phyloP scores from a whole-genome alignment of 768 basidiomycete genomes.

The Lentinula lateritia region DNA sequence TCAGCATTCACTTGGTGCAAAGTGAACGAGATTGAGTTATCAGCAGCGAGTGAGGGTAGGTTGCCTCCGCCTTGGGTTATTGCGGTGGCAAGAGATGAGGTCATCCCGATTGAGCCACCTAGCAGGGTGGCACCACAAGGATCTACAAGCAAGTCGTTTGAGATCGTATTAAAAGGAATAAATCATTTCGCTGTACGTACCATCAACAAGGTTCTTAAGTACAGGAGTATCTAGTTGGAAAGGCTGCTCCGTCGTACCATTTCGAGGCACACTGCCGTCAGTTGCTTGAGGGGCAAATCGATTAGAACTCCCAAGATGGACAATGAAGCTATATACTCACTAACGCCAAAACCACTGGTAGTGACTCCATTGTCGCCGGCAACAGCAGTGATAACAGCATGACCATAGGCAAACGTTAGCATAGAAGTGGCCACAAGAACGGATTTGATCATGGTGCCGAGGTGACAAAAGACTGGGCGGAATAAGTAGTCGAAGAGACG shows the following conservation, averaged over 20 bases:
- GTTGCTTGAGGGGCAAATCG: slow-evolving; percentile 6
- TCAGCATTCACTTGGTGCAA: slow-evolving; percentile 25
- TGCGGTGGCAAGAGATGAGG: slow-evolving; percentile 10
- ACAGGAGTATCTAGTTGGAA: slow-evolving; percentile 22
- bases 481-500: neutral
- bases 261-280: slow-evolving; percentile 13
- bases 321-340: slow-evolving; percentile 4
- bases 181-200: neutral
- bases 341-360: slow-evolving; percentile 19
- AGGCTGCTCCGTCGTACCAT: slow-evolving; percentile 19
- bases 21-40: slow-evolving; percentile 17
- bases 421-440: slow-evolving; percentile 11
- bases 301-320: neutral
- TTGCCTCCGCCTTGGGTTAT: slow-evolving; percentile 13
- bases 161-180: neutral
- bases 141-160: neutral
- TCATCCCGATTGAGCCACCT: slow-evolving; percentile 18
- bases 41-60: slow-evolving; percentile 17
- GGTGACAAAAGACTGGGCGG: neutral
- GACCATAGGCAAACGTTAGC: slow-evolving; percentile 16
- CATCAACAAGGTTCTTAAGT: slow-evolving; percentile 14
- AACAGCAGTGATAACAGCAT: slow-evolving; percentile 18
- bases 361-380: slow-evolving; percentile 21
- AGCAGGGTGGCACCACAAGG: slow-evolving; percentile 20
- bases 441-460: slow-evolving; percentile 11